phyloP scores from a whole-genome alignment of 306 rosid species.

The Medicago arabica region DNA sequence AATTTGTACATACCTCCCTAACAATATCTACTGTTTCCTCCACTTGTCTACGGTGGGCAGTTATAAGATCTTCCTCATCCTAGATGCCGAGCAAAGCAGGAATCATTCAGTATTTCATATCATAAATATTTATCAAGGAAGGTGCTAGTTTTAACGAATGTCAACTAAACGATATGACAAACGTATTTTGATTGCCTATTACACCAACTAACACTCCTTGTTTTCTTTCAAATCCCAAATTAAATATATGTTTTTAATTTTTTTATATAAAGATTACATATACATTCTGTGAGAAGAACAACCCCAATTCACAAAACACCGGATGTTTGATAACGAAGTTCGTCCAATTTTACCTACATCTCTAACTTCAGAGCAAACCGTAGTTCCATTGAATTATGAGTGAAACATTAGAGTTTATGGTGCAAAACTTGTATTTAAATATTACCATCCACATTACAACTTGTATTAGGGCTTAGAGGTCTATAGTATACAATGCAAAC shows the following conservation, averaged over 20 bases:
- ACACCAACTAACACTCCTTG: not conserved
- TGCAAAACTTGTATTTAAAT: too few species aligned
- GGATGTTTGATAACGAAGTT: too few species aligned
- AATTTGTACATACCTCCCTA: constrained; percentile 63
- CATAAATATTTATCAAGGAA: not conserved
- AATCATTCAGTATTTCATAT: constrained; percentile 36
- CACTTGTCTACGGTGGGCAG: constrained; percentile 84
- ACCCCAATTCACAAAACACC: too few species aligned
- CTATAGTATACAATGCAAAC: too few species aligned
- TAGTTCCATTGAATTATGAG: too few species aligned
- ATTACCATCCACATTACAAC: too few species aligned
- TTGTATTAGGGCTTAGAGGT: too few species aligned
- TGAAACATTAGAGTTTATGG: too few species aligned
- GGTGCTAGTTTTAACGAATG: not conserved
- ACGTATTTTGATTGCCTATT: not conserved
- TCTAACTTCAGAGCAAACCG: too few species aligned
- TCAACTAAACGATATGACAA: not conserved
- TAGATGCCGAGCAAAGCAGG: constrained; percentile 40
- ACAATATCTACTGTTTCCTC: constrained; percentile 91
- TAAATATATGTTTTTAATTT: not conserved
- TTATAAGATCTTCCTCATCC: constrained; percentile 94
- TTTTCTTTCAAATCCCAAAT: not conserved
- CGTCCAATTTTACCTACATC: too few species aligned
- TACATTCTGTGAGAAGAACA: too few species aligned
- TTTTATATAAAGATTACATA: not conserved